Evolutionary conservation across 805 yeast genomes (phyloP), one percentile per base, ranked within the genome.

Genomic region (Vanderwaltozyma yarrowii): DNA sequence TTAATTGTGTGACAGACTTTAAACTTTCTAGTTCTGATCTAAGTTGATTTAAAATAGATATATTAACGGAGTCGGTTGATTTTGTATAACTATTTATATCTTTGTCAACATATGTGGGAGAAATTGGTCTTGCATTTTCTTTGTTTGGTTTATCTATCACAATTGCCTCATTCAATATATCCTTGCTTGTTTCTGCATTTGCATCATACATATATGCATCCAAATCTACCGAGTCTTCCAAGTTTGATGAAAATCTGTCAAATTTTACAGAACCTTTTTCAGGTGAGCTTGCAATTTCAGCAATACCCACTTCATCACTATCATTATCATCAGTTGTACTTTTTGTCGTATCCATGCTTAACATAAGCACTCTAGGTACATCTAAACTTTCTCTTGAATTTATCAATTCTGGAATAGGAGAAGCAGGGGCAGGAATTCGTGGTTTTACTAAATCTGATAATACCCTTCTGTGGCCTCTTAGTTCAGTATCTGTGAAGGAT

Each of bases 91-190:
- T 14, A n/a, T 14, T 15, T n/a, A 17, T n/a, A n/a, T 27, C 18
- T 21, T 21, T 6, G 23, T 6, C 9, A 6, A 21, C 9, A 21
- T 9, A 7, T 21, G 9, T 21, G 9, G 6, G 6, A 9, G 9
- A 6, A 7, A 21, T 21, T 21, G 23, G 9, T 6, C 23, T 21
- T 21, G 23, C 6, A 21, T 21, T 9, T 7, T 21, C 72, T 44
- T 71, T 71, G 4, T 78, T 76, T 38, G 63, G 65, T 21, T 61
- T 61, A 44, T 74, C 77, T 42, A 72, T 68, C 5, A 46, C 54
- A 0, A 79, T 80, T 30, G 64, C 64, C 33, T 64, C 60, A n/a
- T 60, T 51, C 47, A 34, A 16, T 14, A 28, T 16, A n/a, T 32
- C 36, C 18, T 19, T n/a, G 13, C 23, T 45, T 33, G 44, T 51